Evolutionary conservation across 805 yeast species (phyloP), one percentile per base, ranked within the genome.

Genomic region (Saccharomycopsis amapae): DNA sequence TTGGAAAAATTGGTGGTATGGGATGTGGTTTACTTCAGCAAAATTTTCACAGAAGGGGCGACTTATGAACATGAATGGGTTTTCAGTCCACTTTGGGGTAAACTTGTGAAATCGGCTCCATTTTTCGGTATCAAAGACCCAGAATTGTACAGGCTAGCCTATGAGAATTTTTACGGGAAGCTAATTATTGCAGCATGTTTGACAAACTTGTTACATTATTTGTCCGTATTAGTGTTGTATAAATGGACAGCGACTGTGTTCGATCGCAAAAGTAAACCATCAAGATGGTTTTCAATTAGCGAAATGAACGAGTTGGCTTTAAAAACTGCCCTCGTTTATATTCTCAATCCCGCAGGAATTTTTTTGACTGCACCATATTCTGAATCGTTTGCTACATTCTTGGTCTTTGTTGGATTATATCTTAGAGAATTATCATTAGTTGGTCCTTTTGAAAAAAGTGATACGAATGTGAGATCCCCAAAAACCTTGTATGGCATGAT

Each of bases 11-110:
- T 86, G 3, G 64, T 85, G 22, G 71, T 79, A 3, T 90, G 97
- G 97, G 98, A 90, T 60, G 71, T 81, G 1, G 93, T 88, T 0
- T 88, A 80, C 61, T 88, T 84, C 57, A 60, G 74, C 13, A 76
- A 79, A 38, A 60, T 80, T 45, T 76, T 84, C 28, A 58, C 62
- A 7, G 61, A 72, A 13, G 77, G 72, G 0, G 60, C 64, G 13
- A 60, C 64, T n/a, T 89, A 70, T 62, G 97, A 90, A 62, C 96
- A 90, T 60, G 95, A 88, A 62, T 84, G 77, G 71, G 97, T 94
- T 3, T 90, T 86, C 59, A 79, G 94, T 23, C 84, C 84, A 9
- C 57, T 77, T 2, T 90, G 96, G 95, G 72, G 81, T 67, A 58
- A 75, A 20, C 38, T 79, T 3, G 62, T 82, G 3, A 58, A 54